Base-by-base conservation (phyloP, 495 filamentous ascomycete species). In the Trichodelitschia bisporula region DNA sequence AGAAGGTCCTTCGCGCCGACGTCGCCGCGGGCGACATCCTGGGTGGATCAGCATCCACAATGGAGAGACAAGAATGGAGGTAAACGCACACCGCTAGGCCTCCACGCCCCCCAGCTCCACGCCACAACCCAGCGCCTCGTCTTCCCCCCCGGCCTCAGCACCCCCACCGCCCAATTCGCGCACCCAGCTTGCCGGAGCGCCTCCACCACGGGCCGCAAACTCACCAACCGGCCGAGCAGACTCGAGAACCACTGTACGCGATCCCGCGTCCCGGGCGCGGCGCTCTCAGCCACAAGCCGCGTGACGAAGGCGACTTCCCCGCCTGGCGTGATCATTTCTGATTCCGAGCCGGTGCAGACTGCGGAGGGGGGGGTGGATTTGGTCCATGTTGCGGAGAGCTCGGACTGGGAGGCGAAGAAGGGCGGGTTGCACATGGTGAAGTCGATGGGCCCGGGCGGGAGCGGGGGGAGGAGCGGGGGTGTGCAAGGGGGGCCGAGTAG, bases 391-490 rank as follows among this genome's bases (percentile, higher is more conserved):
- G 54, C 51, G 1, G 62, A 35, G 49, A 92, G 66, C 21, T 89
- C 77, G 8, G 59, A 48, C n/a, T 59, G 54, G 3, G 77, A 83
- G 15, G 59, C 41, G 54, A 91, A 93, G 53, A 97, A 97, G 0
- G 86, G 86, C 1, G 86, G 86, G 40, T 97, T 97, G 50, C 71
- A 82, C 69, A 93, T 90, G 28, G 66, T 72, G 44, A 95, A 93
- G 46, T 92, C 77, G 21, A 90, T 58, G 3, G 35, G 31, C 23
- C 64, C 51, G n/a, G 69, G 30, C 3, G 48, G 51, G 2, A 77
- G 43, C 1, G 55, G 51, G 18, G 63, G 54, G 5, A 55, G 35
- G n/a, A n/a, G n/a, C n/a, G n/a, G n/a, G n/a, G n/a, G n/a, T n/a
- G n/a, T n/a, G n/a, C n/a, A n/a, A n/a, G n/a, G n/a, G 0, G 77